Percentiles rank a stretch among this genome's conserved stretches.
Conservation (phyloP, 257 asterid species). For the Coffea eugenioides region DNA sequence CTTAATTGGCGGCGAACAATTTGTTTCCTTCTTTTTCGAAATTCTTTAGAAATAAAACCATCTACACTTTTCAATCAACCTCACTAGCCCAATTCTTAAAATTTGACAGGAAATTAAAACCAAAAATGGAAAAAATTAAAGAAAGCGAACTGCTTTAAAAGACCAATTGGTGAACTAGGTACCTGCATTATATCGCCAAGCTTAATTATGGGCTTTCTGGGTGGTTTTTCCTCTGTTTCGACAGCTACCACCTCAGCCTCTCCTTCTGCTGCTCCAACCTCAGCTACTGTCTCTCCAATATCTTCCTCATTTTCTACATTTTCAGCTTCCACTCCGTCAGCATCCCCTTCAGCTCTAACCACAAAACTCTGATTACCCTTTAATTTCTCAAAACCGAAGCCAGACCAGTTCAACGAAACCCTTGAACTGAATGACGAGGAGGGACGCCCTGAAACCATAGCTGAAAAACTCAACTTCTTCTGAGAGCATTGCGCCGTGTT, state of each 20-base stretch:
- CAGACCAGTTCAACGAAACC: conserved; percentile 24
- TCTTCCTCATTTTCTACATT: conserved; percentile 30
- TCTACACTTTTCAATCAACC: background rate
- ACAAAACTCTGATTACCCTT: conserved; percentile 32
- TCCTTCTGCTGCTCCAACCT: background rate
- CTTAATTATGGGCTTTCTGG: conserved; percentile 51
- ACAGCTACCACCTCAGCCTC: conserved; percentile 38
- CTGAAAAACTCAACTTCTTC: conserved; percentile 43
- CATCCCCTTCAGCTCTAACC: conserved; percentile 61
- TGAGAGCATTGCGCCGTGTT: conserved; percentile 34
- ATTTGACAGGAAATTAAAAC: background rate
- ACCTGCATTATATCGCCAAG: conserved; percentile 99
- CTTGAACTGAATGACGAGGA: conserved; percentile 26
- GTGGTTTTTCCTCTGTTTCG: conserved; percentile 50
- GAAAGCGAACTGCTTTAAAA: background rate
- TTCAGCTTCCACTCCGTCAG: conserved; percentile 31
- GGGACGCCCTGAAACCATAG: conserved; percentile 31
- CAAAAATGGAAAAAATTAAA: background rate
- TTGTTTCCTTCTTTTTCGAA: background rate
- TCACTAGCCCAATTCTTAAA: background rate
- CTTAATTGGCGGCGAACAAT: no score
- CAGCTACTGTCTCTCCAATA: conserved; percentile 24
- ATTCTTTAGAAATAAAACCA: background rate
- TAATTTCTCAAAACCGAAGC: conserved; percentile 22
- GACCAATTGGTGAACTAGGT: conserved; percentile 16